phyloP scores from a whole-genome alignment of 495 filamentous ascomycete species.

The Hamigera avellanea region DNA sequence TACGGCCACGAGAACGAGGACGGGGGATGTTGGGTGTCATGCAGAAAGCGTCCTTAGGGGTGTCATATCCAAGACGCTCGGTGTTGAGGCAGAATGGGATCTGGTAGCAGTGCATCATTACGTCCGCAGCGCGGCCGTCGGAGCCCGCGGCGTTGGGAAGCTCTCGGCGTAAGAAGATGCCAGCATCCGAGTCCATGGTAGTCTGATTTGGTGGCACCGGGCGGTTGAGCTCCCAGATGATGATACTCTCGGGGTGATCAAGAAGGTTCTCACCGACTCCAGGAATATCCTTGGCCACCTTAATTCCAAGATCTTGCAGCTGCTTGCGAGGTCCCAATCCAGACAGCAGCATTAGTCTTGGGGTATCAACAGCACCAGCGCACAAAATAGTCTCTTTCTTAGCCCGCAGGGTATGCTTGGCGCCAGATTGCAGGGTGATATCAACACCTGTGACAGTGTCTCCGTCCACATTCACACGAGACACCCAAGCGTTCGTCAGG shows the following conservation, averaged over 20 bases:
- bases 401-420: conserved; percentile 44
- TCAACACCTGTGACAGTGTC: conserved; percentile 54
- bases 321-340: conserved; percentile 62
- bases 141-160: conserved; percentile 46
- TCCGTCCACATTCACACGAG: conserved; percentile 54
- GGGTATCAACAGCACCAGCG: conserved; percentile 69
- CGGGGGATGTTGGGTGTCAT: conserved; percentile 88
- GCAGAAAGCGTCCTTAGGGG: conserved; percentile 69
- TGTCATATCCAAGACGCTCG: conserved; percentile 60
- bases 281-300: conserved; percentile 57
- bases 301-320: conserved; percentile 52
- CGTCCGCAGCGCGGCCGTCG: conserved; percentile 59
- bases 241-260: conserved; percentile 68
- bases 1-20: conserved; percentile 57
- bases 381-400: conserved; percentile 65
- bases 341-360: conserved; percentile 61
- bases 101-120: conserved; percentile 93
- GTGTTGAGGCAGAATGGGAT: conserved; percentile 71
- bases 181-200: conserved; percentile 77
- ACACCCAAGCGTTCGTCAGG: conserved; percentile 70
- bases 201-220: conserved; percentile 66
- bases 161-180: conserved; percentile 71
- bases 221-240: conserved; percentile 74
- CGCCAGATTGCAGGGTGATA: conserved; percentile 54
- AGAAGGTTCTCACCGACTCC: conserved; percentile 72